Evolutionary conservation across 1,139 yeast genomes (phyloP), one percentile per base, ranked within the genome.

Genomic region (Trichomonascaceae sp.): DNA sequence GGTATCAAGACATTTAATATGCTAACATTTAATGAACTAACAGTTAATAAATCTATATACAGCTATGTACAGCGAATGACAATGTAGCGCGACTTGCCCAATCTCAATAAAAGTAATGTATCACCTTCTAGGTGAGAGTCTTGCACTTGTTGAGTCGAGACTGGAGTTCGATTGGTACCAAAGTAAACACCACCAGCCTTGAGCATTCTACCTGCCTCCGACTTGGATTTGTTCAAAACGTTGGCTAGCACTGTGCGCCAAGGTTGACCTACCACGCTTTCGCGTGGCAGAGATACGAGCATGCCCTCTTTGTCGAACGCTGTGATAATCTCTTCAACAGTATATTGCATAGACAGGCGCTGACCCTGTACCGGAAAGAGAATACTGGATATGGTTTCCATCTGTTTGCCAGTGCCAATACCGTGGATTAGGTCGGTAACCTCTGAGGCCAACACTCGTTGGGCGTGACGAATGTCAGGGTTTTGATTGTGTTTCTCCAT

Each of bases 341-440:
- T 32, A 18, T 32, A 28, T 6, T 34, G 15, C 5, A 15, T 30
- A 6, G 43, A 32, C n/a, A n/a, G n/a, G 8, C 42, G 38, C 4
- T 37, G 38, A n/a, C 46, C 44, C 16, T 45, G 34, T 5, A 16
- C 5, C 3, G 82, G 81, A 53, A 76, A 81, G 32, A 82, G 54
- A 39, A 79, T 68, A 4, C 75, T 64, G 3, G 89, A 74, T 16
- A 78, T 67, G 29, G 66, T 62, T 6, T 74, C 71, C 49, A 84
- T 77, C 35, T 72, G 67, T 22, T 68, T 66, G 2, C 93, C 93
- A 4, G 69, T 64, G 0, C 89, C 92, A 8, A 64, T 64, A 0
- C 97, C 98, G 55, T 85, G 96, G 26, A 89, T 67, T 48, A 89
- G 64, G 47, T 82, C 93, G 4, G 89, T 79, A 30, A 87, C 80